phyloP scores from a whole-genome alignment of 164 flowering plant species.

The Nymphaea thermarum region DNA sequence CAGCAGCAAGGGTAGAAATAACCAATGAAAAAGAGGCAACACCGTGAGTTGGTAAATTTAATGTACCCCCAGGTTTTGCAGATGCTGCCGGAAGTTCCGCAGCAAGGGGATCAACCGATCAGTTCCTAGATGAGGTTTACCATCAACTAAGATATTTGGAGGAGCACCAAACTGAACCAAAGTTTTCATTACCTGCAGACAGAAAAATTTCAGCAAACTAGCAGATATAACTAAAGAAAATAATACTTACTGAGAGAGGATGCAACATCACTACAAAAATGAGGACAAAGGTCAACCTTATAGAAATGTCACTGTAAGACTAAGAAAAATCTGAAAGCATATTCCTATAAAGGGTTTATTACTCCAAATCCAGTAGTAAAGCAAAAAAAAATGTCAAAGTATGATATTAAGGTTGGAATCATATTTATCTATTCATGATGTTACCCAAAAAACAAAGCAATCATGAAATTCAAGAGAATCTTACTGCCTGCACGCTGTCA shows the following conservation, averaged over 20 bases:
- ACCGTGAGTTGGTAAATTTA: background rate
- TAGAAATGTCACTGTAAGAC: no score
- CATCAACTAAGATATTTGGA: conserved; percentile 62
- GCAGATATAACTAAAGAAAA: background rate
- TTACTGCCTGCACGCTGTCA: conserved; percentile 66
- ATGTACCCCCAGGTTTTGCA: conserved; percentile 68
- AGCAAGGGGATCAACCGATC: conserved; percentile 83
- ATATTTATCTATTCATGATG: background rate
- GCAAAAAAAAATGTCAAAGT: background rate
- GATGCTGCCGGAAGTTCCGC: conserved; percentile 64
- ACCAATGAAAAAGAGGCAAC: background rate
- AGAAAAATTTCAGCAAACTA: background rate
- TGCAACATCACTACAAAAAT: background rate
- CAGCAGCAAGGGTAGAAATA: conserved; percentile 4
- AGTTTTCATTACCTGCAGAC: conserved; percentile 69
- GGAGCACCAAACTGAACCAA: conserved; percentile 97
- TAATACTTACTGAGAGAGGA: background rate
- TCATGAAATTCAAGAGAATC: conserved; percentile 10
- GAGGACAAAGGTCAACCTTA: no score
- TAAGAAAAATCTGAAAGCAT: no score
- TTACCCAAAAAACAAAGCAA: background rate
- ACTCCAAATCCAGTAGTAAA: no score
- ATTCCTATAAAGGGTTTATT: no score
- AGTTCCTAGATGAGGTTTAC: conserved; percentile 98
- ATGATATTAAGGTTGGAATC: background rate